A percentile compares a stretch with the other conserved stretches of the same genome.
Conservation (phyloP, 805 yeast genomes). For the Ogataea siamensis region DNA sequence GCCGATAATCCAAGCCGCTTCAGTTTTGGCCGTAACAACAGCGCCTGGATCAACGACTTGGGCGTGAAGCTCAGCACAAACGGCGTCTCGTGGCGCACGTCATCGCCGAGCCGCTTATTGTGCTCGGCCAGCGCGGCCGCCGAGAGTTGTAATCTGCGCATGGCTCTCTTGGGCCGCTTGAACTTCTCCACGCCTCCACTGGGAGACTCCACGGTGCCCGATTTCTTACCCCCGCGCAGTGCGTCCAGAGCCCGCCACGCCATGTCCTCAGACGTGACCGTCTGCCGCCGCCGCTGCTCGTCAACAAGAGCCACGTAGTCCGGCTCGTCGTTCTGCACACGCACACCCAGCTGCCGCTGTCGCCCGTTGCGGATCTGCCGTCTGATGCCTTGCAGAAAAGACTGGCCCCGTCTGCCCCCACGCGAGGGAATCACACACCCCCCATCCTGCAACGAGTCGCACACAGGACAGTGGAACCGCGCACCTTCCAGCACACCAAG, state of each 20-base stretch:
- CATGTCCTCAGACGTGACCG: constrained; percentile 8
- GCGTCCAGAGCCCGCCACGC: constrained; percentile 33
- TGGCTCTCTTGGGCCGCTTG: constrained; percentile 18
- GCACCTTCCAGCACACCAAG: constrained; percentile 26
- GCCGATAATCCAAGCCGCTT: constrained; percentile 37
- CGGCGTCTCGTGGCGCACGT: constrained; percentile 1
- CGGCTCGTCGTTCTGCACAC: constrained; percentile 5
- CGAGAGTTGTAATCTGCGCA: constrained; percentile 14
- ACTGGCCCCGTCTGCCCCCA: constrained; percentile 7
- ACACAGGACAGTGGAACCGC: constrained; percentile 36
- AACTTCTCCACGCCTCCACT: constrained; percentile 8
- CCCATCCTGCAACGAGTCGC: constrained; percentile 32
- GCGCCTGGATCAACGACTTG: constrained; percentile 54
- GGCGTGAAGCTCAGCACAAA: constrained; percentile 35
- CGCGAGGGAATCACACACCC: constrained; percentile 20
- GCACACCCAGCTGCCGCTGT: constrained; percentile 21
- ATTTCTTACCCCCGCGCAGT: constrained; percentile 15
- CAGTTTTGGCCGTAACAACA: constrained; percentile 51
- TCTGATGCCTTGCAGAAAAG: constrained; percentile 24
- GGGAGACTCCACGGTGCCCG: constrained; percentile 3
- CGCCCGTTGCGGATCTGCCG: constrained; percentile 26
- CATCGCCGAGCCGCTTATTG: constrained; percentile 9
- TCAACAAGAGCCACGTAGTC: constrained; percentile 25
- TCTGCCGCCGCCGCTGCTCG: constrained; percentile 12
- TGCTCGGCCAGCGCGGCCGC: constrained; percentile 21